phyloP scores from a whole-genome alignment of 805 yeast species.

The Wickerhamiella azymoides region DNA sequence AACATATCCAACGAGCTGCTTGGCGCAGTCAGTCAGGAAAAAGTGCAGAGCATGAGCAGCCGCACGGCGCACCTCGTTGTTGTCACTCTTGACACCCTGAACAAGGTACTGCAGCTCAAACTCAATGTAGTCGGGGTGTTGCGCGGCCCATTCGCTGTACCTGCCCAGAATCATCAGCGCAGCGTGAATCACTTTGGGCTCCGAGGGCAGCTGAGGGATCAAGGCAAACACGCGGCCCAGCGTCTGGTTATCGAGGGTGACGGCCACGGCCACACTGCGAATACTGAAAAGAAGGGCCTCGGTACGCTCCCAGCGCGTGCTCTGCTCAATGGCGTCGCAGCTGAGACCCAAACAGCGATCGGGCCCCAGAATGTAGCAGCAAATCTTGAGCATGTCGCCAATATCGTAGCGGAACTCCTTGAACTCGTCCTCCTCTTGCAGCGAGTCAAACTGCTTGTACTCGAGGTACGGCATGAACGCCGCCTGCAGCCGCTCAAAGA shows the following conservation, averaged over 20 bases:
- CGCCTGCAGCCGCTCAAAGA: constrained; percentile 44
- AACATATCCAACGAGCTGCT: constrained; percentile 46
- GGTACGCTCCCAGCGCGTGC: constrained; percentile 44
- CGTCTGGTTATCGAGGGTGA: constrained; percentile 22
- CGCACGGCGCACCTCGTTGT: constrained; percentile 52
- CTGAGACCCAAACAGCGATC: constrained; percentile 38
- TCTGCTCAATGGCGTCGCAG: neutral
- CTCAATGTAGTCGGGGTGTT: constrained; percentile 71
- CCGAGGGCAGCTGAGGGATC: constrained; percentile 40
- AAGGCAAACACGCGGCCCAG: constrained; percentile 5
- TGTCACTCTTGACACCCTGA: constrained; percentile 43
- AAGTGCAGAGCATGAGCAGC: constrained; percentile 89
- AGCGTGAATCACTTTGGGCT: constrained; percentile 77
- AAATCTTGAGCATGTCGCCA: constrained; percentile 95
- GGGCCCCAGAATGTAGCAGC: constrained; percentile 83
- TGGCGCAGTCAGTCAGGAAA: constrained; percentile 83
- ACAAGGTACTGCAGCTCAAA: constrained; percentile 74
- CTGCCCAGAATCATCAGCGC: constrained; percentile 90
- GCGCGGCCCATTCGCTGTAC: constrained; percentile 88
- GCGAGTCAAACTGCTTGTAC: constrained; percentile 55
- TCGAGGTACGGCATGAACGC: constrained; percentile 42
- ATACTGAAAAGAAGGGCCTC: constrained; percentile 85
- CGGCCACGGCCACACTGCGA: constrained; percentile 91
- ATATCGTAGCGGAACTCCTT: constrained; percentile 88
- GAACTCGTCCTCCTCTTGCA: constrained; percentile 82